phyloP scores from a whole-genome alignment of 345 rosid species.

The Salix brachista region DNA sequence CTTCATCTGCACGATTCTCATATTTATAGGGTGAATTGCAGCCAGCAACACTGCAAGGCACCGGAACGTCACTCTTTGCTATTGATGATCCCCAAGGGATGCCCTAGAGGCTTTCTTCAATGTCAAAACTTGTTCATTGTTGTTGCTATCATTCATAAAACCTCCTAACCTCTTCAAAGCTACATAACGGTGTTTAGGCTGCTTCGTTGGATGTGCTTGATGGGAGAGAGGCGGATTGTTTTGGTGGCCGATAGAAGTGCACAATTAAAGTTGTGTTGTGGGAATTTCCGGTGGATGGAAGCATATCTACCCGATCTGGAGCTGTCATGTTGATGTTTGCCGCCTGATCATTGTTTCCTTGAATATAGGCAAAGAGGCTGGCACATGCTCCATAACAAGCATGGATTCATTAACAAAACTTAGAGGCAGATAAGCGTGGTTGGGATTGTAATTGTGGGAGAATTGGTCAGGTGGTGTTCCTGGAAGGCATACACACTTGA shows the following conservation, averaged over 20 bases:
- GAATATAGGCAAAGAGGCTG: neutral
- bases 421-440: neutral
- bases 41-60: constrained; percentile 20
- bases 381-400: neutral
- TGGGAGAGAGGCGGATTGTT: neutral
- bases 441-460: neutral
- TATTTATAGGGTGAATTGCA: constrained; percentile 11
- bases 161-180: neutral
- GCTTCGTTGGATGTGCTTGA: neutral
- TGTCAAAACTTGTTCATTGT: constrained; percentile 3
- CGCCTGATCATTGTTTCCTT: constrained; percentile 1
- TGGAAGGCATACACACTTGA: neutral
- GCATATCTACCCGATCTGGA: constrained; percentile 23
- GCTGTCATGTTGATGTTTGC: constrained; percentile 26
- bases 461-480: neutral
- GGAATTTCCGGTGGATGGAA: neutral
- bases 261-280: neutral
- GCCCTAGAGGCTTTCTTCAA: constrained; percentile 15
- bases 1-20: constrained; percentile 24
- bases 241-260: neutral
- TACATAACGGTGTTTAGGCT: neutral
- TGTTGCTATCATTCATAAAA: constrained; percentile 12
- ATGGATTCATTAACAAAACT: neutral
- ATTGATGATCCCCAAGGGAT: neutral
- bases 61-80: neutral